These are phyloP conservation scores for Aspergillus ruber DNA, from an alignment of 2,329 filamentous ascomycete species.

Conservation along the genomic window DNA sequence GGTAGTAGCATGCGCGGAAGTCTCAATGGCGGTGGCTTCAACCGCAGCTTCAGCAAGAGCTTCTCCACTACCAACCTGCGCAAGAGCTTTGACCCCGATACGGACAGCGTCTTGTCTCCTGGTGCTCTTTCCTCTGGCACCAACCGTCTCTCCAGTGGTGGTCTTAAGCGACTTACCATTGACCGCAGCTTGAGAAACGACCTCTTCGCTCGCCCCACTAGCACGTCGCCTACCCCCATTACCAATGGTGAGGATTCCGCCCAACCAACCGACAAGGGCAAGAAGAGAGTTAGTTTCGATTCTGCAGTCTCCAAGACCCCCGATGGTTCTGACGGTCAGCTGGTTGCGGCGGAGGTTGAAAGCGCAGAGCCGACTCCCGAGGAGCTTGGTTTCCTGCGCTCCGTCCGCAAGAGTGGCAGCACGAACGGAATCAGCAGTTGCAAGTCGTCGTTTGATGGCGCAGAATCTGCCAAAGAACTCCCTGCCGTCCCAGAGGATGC, in stretches of 20 bases:
- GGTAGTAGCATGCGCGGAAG: constrained; percentile 31
- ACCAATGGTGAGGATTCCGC: constrained; percentile 38
- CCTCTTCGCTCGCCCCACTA: constrained; percentile 45
- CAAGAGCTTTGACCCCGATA: constrained; percentile 68
- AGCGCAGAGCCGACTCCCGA: constrained; percentile 51
- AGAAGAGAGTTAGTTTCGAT: constrained; percentile 91
- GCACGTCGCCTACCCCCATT: constrained; percentile 25
- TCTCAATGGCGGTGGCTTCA: constrained; percentile 53
- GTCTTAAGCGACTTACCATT: constrained; percentile 86
- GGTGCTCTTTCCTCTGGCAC: constrained; percentile 72
- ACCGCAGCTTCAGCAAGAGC: constrained; percentile 70
- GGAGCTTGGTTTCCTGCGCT: constrained; percentile 56
- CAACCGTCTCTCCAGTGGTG: constrained; percentile 59
- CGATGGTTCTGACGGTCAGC: constrained; percentile 39
- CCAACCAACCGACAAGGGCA: constrained; percentile 33
- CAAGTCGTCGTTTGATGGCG: constrained; percentile 34
- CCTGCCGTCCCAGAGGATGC: constrained; percentile 64
- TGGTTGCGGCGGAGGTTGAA: constrained; percentile 47
- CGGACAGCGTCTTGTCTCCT: constrained; percentile 75
- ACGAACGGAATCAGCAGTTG: constrained; percentile 36
- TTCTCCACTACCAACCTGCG: constrained; percentile 81
- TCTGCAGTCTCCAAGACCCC: constrained; percentile 47
- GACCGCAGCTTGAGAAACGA: constrained; percentile 74
- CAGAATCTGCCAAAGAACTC: constrained; percentile 71
- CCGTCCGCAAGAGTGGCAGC: constrained; percentile 44